Percentiles rank a stretch among this genome's conserved stretches.
Conservation (phyloP, 371 early-diverging fungal genomes). For the Circinella umbellata region DNA sequence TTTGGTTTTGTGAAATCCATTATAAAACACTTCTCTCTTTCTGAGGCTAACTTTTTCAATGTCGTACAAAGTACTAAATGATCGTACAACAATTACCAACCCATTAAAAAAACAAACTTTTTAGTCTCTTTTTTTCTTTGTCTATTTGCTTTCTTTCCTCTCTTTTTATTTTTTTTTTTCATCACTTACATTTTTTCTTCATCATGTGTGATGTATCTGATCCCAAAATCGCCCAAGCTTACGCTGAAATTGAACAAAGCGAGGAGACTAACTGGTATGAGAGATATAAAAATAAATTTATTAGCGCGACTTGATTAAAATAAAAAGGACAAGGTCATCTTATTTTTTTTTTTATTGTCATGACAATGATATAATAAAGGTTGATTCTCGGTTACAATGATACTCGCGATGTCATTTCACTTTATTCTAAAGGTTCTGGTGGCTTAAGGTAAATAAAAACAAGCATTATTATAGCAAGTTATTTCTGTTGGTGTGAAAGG, state of each 20-base stretch:
- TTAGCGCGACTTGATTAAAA: neutral
- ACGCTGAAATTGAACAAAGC: conserved; percentile 62
- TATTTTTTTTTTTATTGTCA: neutral
- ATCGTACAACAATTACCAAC: neutral
- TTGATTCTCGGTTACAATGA: conserved; percentile 73
- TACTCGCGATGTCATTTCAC: conserved; percentile 68
- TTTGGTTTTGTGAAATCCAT: neutral
- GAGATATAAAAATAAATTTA: too few relatives aligned
- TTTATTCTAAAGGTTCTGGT: conserved; percentile 65
- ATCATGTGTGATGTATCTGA: conserved; percentile 74
- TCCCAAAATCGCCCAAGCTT: conserved; percentile 64
- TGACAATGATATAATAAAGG: conserved; percentile 41
- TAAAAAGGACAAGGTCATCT: neutral
- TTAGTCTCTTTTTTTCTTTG: neutral
- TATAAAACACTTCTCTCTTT: neutral
- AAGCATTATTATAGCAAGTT: too few relatives aligned
- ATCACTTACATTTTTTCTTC: neutral
- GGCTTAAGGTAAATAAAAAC: conserved; percentile 49
- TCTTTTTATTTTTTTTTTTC: conserved; percentile 7
- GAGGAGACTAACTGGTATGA: conserved; percentile 59
- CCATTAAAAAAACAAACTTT: neutral
- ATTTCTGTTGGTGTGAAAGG: too few relatives aligned
- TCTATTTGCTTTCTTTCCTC: neutral
- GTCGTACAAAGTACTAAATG: neutral
- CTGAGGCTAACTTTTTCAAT: neutral